Percentiles rank a stretch among this genome's conserved stretches.
These are phyloP conservation scores for Aspergillus candidus DNA, from an alignment of 2,329 filamentous ascomycete species.

Conservation along the genomic window DNA sequence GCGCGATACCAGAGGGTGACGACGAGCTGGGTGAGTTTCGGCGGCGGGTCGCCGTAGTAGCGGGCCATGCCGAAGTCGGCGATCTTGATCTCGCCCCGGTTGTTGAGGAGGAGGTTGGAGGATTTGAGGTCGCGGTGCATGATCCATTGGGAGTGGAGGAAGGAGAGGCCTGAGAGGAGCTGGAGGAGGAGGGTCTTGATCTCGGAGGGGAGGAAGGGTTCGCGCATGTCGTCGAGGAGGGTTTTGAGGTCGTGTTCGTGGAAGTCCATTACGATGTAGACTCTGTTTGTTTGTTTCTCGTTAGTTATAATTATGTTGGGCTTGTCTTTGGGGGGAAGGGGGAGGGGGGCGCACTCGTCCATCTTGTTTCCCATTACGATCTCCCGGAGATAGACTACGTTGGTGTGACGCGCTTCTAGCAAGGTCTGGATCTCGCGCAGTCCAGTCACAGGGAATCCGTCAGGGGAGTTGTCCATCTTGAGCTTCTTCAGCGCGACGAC, in stretches of 20 bases:
- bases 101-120: slow-evolving; percentile 89
- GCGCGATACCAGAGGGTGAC: slow-evolving; percentile 96
- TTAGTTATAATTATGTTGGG: slow-evolving; percentile 34
- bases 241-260: slow-evolving; percentile 94
- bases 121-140: slow-evolving; percentile 91
- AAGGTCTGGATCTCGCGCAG: slow-evolving; percentile 90
- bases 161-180: slow-evolving; percentile 70
- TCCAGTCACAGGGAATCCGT: slow-evolving; percentile 88
- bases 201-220: slow-evolving; percentile 88
- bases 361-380: slow-evolving; percentile 69
- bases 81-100: slow-evolving; percentile 88
- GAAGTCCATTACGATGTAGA: slow-evolving; percentile 95
- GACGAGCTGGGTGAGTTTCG: slow-evolving; percentile 81
- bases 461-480: slow-evolving; percentile 73
- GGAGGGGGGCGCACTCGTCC: slow-evolving; percentile 47
- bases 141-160: slow-evolving; percentile 85
- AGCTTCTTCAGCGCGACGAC: slow-evolving; percentile 90
- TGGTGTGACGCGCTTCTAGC: slow-evolving; percentile 69
- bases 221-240: slow-evolving; percentile 86
- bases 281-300: slow-evolving; percentile 45
- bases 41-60: slow-evolving; percentile 71
- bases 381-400: slow-evolving; percentile 76
- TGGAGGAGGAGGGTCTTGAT: slow-evolving; percentile 85
- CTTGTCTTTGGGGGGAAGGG: slow-evolving; percentile 25
- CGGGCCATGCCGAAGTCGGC: slow-evolving; percentile 98